Evolutionary conservation across 2,329 filamentous ascomycete species (phyloP).

Genomic region (Hypoxylon rubiginosum): DNA sequence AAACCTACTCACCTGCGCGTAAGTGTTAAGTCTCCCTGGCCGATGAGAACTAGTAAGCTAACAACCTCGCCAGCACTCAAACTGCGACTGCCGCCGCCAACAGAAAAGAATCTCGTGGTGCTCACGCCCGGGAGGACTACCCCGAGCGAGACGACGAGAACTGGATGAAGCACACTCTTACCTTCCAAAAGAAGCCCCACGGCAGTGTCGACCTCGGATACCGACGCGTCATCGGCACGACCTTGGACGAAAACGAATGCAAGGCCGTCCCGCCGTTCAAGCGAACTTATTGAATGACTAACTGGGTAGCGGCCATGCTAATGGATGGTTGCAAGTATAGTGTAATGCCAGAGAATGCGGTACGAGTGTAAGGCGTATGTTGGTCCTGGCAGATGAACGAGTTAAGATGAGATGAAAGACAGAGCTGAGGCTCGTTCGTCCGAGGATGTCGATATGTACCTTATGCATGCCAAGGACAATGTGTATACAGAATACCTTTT

Average conservation of each 20-base stretch:
- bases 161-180: slow-evolving; percentile 99
- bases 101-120: slow-evolving; percentile 96
- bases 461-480: slow-evolving; percentile 43
- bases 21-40: slow-evolving; percentile 60
- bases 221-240: slow-evolving; percentile 83
- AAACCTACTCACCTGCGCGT: slow-evolving; percentile 97
- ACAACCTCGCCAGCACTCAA: slow-evolving; percentile 73
- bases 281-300: slow-evolving; percentile 78
- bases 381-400: slow-evolving; percentile 12
- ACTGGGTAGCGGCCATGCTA: slow-evolving; percentile 5
- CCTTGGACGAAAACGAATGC: slow-evolving; percentile 96
- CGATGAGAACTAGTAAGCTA: slow-evolving; percentile 2
- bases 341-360: slow-evolving; percentile 36
- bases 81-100: slow-evolving; percentile 91
- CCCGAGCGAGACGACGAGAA: slow-evolving; percentile 94
- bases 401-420: slow-evolving; percentile 6
- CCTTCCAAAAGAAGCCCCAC: slow-evolving; percentile 94
- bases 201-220: slow-evolving; percentile 88
- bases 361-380: slow-evolving; percentile 25
- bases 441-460: slow-evolving; percentile 41
- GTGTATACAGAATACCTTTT: slow-evolving; percentile 48
- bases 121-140: slow-evolving; percentile 96
- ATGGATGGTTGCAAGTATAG: slow-evolving; percentile 28
- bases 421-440: slow-evolving; percentile 20
- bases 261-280: slow-evolving; percentile 97